Base-by-base conservation (phyloP, 2,329 filamentous ascomycete species). In the Myrmaecium sp. region DNA sequence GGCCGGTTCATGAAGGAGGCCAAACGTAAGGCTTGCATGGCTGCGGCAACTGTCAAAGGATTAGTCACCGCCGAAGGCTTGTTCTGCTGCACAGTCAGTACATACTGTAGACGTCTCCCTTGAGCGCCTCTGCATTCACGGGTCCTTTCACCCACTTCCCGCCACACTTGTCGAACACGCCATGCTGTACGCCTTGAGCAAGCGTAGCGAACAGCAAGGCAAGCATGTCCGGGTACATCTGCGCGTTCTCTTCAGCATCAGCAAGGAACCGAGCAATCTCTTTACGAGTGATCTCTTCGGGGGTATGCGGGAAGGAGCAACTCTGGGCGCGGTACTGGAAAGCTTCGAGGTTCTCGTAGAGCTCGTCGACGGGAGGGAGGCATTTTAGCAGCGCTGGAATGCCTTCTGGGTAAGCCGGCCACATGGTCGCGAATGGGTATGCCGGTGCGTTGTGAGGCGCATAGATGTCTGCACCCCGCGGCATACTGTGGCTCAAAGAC, bases 21-120 rank as follows among this genome's bases (percentile, higher is more conserved):
- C 25, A 59, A 40, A 4, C 59, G 53, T 11, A 64, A 41, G n/a
- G 57, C 56, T 39, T 63, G 58, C 56, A 62, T 61, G 5, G 57
- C 49, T 14, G 59, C 58, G 12, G 58, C 55, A 23, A 62, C 59
- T 62, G 25, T 9, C 14, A 17, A 3, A 10, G 19, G 9, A 11
- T 3, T 24, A 18, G 28, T n/a, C n/a, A n/a, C n/a, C n/a, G n/a
- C n/a, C n/a, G n/a, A n/a, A 28, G 16, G 10, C 5, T 12, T 26
- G n/a, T 5, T 17, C 12, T 14, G 13, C 8, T 9, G 14, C 4
- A 21, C 13, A 23, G 8, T 18, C 16, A 10, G 25, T 2, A 47
- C 58, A 46, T 36, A 62, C 58, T 48, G 33, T 57, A 62, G 14
- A 60, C 47, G 32, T 62, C 51, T 8, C 54, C 51, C 29, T 44